phyloP scores from a whole-genome alignment of 2,329 filamentous ascomycete species.

The Ambrosiella xylebori region DNA sequence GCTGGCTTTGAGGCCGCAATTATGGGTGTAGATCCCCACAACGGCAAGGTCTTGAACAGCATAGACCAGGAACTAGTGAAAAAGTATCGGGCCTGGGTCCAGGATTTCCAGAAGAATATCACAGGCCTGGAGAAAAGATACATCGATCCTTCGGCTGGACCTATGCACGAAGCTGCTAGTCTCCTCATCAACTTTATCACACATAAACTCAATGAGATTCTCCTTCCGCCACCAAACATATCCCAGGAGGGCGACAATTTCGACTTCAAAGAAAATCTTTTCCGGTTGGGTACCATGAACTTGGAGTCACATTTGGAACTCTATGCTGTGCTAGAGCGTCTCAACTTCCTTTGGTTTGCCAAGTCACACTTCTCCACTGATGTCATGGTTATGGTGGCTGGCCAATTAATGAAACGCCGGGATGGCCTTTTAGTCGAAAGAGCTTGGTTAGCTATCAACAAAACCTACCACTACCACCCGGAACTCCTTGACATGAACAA shows the following conservation, averaged over 20 bases:
- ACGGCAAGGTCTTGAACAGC: conserved; percentile 15
- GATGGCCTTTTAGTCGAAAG: conserved; percentile 34
- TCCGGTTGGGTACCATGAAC: conserved; percentile 34
- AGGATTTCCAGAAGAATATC: conserved; percentile 27
- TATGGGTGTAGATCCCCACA: conserved; percentile 25
- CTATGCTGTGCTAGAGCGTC: conserved; percentile 26
- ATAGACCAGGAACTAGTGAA: conserved; percentile 21
- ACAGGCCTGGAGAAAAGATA: conserved; percentile 30
- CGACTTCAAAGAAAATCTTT: conserved; percentile 34
- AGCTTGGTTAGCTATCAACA: conserved; percentile 32
- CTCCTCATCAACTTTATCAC: conserved; percentile 30
- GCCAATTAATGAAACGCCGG: conserved; percentile 33
- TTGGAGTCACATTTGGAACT: conserved; percentile 30
- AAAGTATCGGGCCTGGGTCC: conserved; percentile 26
- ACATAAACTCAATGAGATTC: conserved; percentile 31
- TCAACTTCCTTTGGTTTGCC: conserved; percentile 38
- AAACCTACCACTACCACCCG: conserved; percentile 30
- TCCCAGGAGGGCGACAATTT: conserved; percentile 34
- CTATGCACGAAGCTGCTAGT: conserved; percentile 33
- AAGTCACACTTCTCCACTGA: conserved; percentile 38
- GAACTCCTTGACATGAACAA: conserved; percentile 33
- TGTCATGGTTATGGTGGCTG: conserved; percentile 36
- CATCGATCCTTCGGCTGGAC: conserved; percentile 34
- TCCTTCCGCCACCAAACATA: conserved; percentile 28
- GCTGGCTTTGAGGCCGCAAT: conserved; percentile 33